These are phyloP conservation scores for Saturnispora gosingensis DNA, from an alignment of 805 yeast species.

Conservation along the genomic window DNA sequence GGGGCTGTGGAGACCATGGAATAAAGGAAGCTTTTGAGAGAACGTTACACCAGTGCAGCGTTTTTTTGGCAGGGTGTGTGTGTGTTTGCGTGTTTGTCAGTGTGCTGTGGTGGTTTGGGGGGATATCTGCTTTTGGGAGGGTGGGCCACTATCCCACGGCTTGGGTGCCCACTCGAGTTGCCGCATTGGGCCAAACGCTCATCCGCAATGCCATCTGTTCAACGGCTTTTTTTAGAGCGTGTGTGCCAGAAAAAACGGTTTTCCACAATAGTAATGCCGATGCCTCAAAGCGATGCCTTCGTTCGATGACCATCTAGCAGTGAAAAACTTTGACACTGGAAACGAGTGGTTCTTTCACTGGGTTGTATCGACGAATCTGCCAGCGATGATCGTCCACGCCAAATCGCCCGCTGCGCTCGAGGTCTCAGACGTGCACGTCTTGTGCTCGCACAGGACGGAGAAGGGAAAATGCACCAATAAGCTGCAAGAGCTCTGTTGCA, in stretches of 20 bases:
- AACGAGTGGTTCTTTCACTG: neutral
- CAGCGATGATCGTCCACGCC: neutral
- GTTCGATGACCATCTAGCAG: neutral
- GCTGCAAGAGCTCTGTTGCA: neutral
- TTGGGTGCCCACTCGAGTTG: neutral
- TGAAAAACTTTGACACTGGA: neutral
- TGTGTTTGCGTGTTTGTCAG: no score
- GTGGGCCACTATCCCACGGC: no score
- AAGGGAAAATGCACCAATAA: neutral
- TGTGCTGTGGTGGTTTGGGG: no score
- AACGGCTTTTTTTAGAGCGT: neutral
- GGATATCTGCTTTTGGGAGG: no score
- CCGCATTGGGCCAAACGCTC: neutral
- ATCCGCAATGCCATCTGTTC: neutral
- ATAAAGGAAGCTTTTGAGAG: neutral
- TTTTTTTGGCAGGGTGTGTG: no score
- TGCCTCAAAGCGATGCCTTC: neutral
- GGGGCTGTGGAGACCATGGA: neutral
- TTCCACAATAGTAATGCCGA: neutral
- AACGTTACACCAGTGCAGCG: no score
- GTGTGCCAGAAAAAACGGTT: neutral
- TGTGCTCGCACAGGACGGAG: neutral
- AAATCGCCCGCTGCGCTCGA: neutral
- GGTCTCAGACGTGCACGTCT: neutral
- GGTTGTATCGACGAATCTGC: neutral